Evolutionary conservation across 495 filamentous ascomycete species (phyloP).

Genomic region (Xylaria venustula): DNA sequence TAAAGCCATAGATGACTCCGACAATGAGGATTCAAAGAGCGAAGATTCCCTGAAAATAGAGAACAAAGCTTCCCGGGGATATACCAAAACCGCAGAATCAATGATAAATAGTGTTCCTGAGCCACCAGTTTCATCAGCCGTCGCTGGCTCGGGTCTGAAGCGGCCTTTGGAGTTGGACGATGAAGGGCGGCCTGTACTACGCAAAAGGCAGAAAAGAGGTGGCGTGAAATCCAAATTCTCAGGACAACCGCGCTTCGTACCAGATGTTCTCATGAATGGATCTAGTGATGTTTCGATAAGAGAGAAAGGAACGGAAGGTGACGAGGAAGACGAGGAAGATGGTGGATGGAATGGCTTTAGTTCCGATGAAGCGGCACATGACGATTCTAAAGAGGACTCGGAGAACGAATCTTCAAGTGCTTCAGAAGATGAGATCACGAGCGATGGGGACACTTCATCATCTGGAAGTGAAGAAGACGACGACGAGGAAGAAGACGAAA

Average conservation of each 20-base stretch:
- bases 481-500: constrained; percentile 24
- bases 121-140: background rate
- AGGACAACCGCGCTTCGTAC: constrained; percentile 26
- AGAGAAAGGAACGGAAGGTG: constrained; percentile 21
- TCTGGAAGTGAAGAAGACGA: constrained; percentile 17
- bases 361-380: constrained; percentile 20
- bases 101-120: background rate
- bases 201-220: constrained; percentile 61
- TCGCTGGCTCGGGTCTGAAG: constrained; percentile 78
- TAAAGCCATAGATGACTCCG: constrained; percentile 29
- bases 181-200: constrained; percentile 75
- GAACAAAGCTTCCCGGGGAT: background rate
- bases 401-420: constrained; percentile 19
- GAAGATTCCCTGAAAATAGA: background rate
- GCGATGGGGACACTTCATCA: constrained; percentile 14
- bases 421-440: constrained; percentile 4
- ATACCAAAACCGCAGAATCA: background rate
- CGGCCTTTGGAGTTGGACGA: constrained; percentile 76
- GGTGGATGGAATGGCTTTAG: constrained; percentile 43
- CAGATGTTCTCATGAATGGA: constrained; percentile 60
- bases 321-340: constrained; percentile 30
- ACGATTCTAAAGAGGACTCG: constrained; percentile 13
- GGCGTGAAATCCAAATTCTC: constrained; percentile 48
- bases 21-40: constrained; percentile 26
- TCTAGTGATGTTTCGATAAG: constrained; percentile 51